Conservation (phyloP, 2,329 filamentous ascomycete genomes). For the Penicillium oxalicum region DNA sequence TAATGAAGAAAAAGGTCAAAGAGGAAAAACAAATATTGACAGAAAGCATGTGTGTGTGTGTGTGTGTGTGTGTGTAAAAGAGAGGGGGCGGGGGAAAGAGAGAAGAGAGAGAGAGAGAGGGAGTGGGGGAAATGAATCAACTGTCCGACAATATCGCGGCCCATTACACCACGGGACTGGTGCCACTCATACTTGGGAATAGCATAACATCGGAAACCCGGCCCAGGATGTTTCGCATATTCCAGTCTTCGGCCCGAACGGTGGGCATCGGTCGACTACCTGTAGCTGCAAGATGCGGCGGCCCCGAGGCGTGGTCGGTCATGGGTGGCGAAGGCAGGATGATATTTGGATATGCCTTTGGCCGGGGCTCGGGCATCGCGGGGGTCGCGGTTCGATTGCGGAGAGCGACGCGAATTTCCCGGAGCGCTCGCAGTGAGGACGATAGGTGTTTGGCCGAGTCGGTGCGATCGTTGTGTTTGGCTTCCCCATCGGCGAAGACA, state of each 20-base stretch:
- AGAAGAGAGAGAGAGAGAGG: too few relatives aligned
- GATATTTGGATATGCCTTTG: slow-evolving; percentile 7
- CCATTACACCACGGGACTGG: slow-evolving; percentile 3
- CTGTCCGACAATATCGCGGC: too few relatives aligned
- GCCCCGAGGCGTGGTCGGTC: slow-evolving; percentile 5
- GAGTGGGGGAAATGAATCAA: too few relatives aligned
- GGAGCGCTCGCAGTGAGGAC: slow-evolving; percentile 29
- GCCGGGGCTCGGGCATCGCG: neutral
- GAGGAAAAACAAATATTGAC: too few relatives aligned
- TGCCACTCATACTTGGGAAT: slow-evolving; percentile 27
- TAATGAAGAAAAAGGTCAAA: too few relatives aligned
- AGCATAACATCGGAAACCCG: slow-evolving; percentile 33
- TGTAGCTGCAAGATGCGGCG: slow-evolving; percentile 2
- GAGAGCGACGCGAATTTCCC: slow-evolving; percentile 28
- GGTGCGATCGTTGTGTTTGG: slow-evolving; percentile 23
- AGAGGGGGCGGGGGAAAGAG: too few relatives aligned
- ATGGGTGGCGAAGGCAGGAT: slow-evolving; percentile 14
- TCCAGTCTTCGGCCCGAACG: slow-evolving; percentile 16
- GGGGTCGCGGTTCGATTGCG: slow-evolving; percentile 11
- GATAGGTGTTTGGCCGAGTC: slow-evolving; percentile 31
- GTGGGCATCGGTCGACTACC: neutral
- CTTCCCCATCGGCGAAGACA: slow-evolving; percentile 24
- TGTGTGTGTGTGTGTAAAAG: too few relatives aligned
- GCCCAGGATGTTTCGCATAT: slow-evolving; percentile 29
- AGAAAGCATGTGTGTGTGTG: too few relatives aligned